These are phyloP conservation scores for Colletotrichum sp. DNA, from an alignment of 2,329 filamentous ascomycete genomes.

Conservation along the genomic window DNA sequence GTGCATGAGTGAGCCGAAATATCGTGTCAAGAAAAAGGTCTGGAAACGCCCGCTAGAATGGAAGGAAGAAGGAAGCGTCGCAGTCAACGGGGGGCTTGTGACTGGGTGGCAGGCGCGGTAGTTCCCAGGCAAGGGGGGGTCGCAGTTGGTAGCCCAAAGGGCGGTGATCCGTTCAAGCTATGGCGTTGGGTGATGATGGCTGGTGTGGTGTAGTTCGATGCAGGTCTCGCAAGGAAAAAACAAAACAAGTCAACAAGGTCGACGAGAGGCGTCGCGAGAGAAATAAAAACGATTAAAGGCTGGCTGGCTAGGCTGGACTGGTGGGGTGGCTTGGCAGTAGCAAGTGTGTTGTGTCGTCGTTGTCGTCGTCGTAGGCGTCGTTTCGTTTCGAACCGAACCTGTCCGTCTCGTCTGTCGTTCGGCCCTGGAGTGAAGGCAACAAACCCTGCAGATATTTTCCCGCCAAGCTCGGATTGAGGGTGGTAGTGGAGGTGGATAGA, in stretches of 20 bases:
- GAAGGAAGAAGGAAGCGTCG: neutral
- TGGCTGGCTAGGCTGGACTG: neutral
- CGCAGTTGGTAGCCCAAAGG: neutral
- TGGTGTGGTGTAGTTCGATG: neutral
- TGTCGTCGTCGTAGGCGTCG: neutral
- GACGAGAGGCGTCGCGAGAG: neutral
- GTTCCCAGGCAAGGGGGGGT: neutral
- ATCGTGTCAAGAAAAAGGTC: neutral
- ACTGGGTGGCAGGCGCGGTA: neutral
- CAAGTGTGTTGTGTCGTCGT: neutral
- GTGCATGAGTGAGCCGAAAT: neutral
- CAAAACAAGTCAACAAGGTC: neutral
- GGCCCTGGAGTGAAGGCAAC: neutral
- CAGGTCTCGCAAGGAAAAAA: slow-evolving; percentile 1
- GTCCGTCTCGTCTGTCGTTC: slow-evolving; percentile 9
- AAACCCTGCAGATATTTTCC: neutral
- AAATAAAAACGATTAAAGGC: neutral
- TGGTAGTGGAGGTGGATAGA: neutral
- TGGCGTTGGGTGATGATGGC: neutral
- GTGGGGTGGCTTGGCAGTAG: neutral
- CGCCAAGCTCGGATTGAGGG: neutral
- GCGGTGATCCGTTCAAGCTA: neutral
- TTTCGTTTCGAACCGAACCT: neutral
- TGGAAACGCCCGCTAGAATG: neutral
- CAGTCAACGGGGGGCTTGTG: neutral